Base-by-base conservation (phyloP, 768 basidiomycete species). In the Rhodotorula taiwanensis region DNA sequence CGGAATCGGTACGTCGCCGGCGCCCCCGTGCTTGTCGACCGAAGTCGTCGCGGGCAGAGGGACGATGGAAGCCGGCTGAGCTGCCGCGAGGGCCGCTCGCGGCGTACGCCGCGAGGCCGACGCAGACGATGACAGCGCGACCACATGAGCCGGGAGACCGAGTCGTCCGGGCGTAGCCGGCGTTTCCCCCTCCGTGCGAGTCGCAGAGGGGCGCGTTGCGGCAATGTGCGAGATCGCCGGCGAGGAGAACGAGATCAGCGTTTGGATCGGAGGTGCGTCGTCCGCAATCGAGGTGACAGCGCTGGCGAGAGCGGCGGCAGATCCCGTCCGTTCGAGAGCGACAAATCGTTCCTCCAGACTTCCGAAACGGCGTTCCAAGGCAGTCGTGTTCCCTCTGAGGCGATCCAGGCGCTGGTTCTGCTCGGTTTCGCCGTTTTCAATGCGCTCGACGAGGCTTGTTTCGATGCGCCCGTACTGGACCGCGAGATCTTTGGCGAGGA, bases 21-120 rank as follows among this genome's bases (percentile, higher is more conserved):
- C 21, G 8, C 66, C 47, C 3, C 56, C 14, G 20, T 56, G 56
- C 54, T 67, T 67, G 34, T 60, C 66, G 43, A 67, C 36, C 20
- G 47, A 25, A 0, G 52, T 52, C 18, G 36, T 33, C 5, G 57
- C 11, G 5, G 33, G 8, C 0, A 45, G 44, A 10, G 28, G 11
- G 13, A 25, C 45, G 0, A 57, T 60, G 28, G 52, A 49, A 28
- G 7, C 20, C 28, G 56, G 48, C 39, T 58, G 43, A 18, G 23
- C 14, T 9, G 30, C 48, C 18, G 48, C 8, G 7, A 21, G 20
- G 39, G 48, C 30, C 21, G 27, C n/a, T 11, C 39, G 36, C 28
- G 48, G 43, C 5, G 48, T 23, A 14, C 48, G 56, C 21, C 47
- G 53, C 16, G 48, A 39, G 31, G 53, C 44, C 4, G 53, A 55